Evolutionary conservation across 1,139 yeast species (phyloP), one percentile per base, ranked within the genome.

Genomic region (Yamadazyma blattariae): DNA sequence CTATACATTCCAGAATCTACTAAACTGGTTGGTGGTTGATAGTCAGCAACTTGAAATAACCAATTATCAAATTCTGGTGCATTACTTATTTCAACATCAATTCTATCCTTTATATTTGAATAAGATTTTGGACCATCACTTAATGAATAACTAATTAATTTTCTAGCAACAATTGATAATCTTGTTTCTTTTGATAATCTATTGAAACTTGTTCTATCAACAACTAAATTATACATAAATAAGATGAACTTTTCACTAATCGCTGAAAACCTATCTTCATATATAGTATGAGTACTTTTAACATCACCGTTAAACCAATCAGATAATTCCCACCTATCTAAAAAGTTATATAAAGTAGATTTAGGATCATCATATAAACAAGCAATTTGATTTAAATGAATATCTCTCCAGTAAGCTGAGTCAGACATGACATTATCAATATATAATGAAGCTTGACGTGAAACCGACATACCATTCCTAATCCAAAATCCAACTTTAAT

Each of bases 401-500:
- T 54, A 48, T 82, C 88, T 35, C 74, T 56, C 36, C 52, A 49
- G 39, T 55, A 67, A 0, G 69, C 52, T 12, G 50, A 37, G 21
- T 57, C 79, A 50, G 48, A 61, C 61, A 62, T 67, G 44, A 49
- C 43, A 21, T 61, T 46, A 19, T 57, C 67, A 27, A 57, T 49
- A 39, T 68, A 67, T 25, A 63, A 46, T 1, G 62, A 44, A 1
- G 71, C 74, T 46, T 77, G 80, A 32, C 71, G 66, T 3, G 77
- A 57, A 2, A 72, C 74, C 6, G 75, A 61, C 32, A 64, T 48
- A n/a, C 87, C 87, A 54, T 92, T 92, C 54, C 97, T 74, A 3
- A 92, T 87, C 97, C 97, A 92, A 42, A 83, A 76, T 0, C 96
- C 95, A 2, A 77, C 71, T 30, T 79, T 77, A 12, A 89, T 79